Evolutionary conservation across 176 grass and related monocot species (phyloP).

Genomic region (Rhipidocladum racemiflorum): DNA sequence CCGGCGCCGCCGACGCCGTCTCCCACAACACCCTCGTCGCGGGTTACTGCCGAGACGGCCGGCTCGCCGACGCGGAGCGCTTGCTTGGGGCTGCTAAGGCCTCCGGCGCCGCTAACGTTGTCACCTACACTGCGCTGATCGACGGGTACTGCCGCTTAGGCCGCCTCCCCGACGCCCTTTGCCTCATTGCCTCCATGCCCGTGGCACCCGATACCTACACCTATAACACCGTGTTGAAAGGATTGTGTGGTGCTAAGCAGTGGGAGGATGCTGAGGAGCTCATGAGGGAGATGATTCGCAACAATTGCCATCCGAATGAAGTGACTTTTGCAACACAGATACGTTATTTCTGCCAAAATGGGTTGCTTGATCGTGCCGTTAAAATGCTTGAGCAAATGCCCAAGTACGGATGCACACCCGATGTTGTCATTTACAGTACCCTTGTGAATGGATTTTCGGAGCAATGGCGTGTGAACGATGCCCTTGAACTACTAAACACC

Average conservation of each 20-base stretch:
- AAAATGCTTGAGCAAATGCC: slow-evolving; percentile 39
- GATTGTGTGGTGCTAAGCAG: slow-evolving; percentile 35
- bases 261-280: slow-evolving; percentile 43
- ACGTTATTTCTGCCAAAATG: slow-evolving; percentile 45
- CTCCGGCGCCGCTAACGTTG: slow-evolving; percentile 30
- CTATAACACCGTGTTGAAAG: slow-evolving; percentile 53
- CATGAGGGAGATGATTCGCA: slow-evolving; percentile 44
- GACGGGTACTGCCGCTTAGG: slow-evolving; percentile 39
- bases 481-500: slow-evolving; percentile 28
- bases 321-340: slow-evolving; percentile 42
- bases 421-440: slow-evolving; percentile 48
- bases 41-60: slow-evolving; percentile 47
- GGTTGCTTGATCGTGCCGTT: slow-evolving; percentile 33
- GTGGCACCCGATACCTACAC: slow-evolving; percentile 47
- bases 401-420: slow-evolving; percentile 34
- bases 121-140: slow-evolving; percentile 42
- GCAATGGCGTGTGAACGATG: slow-evolving; percentile 20
- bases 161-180: slow-evolving; percentile 33
- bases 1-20: slow-evolving; percentile 38
- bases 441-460: slow-evolving; percentile 46
- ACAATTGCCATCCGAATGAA: slow-evolving; percentile 37
- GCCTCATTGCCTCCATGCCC: slow-evolving; percentile 44
- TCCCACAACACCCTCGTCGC: slow-evolving; percentile 54
- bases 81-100: slow-evolving; percentile 11
- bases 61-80: slow-evolving; percentile 37